Base-by-base conservation (phyloP, 331 rosid genomes). In the Quercus lobata region DNA sequence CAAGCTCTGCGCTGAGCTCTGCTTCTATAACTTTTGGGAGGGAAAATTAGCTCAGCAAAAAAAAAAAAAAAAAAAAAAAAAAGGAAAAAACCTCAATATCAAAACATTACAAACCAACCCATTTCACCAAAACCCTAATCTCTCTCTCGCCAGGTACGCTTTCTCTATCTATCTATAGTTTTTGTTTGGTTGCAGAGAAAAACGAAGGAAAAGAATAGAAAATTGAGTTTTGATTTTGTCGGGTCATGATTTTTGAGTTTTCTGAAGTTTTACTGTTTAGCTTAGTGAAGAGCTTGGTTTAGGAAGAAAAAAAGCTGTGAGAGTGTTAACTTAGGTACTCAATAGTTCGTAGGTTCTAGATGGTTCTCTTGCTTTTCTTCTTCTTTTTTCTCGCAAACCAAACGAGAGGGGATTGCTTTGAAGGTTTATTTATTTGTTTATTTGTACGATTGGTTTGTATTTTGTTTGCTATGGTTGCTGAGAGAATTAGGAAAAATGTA, bases 81-180 rank as follows among this genome's bases (percentile, higher is more conserved):
- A 0, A 35, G 1, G 0, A 41, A 32, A n/a, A 78, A 54, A 25
- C 1, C 21, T 7, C 21, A 14, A 57, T 11, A 12, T 6, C 17
- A 25, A 4, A 61, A 22, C 68, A 69, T 17, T 35, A 37, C 10
- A 37, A 9, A 60, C 24, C 19, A 6, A 71, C 32, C 55, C 71
- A 21, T 66, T 29, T 75, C 34, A 11, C 68, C 46, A 2, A 19
- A 71, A 72, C 52, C 74, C 80, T 60, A 76, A 73, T 61, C 68
- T 41, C 74, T 63, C 24, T 30, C 74, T 71, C n/a, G 21, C 53
- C 44, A 76, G 90, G 90, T 82, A 74, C 46, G 37, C 73, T 29
- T 65, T 57, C 75, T 60, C 32, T 44, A 18, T 41, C 72, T 55
- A 8, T 62, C 7, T 37, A 7, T 35, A 2, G 52, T 52, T 35